phyloP scores from a whole-genome alignment of 352 stramenopile species.

The Hyaloperonospora arabidopsidis region DNA sequence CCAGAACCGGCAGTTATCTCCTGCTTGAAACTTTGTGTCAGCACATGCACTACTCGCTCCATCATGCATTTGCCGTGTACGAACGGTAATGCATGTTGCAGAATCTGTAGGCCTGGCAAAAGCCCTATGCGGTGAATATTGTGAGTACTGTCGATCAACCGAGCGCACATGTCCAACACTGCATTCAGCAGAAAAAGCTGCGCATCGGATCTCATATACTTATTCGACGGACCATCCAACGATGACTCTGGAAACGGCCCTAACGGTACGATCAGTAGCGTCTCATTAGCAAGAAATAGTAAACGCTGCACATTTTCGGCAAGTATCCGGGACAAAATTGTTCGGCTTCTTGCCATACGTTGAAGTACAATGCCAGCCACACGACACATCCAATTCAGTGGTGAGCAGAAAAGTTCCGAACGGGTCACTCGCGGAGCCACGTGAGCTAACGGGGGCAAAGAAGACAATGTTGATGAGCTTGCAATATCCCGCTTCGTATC shows the following conservation, averaged over 20 bases:
- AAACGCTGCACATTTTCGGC: slow-evolving; percentile 77
- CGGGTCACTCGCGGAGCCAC: slow-evolving; percentile 19
- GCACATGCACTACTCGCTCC: slow-evolving; percentile 42
- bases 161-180: slow-evolving; percentile 63
- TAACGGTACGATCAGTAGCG: slow-evolving; percentile 38
- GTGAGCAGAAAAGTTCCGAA: slow-evolving; percentile 36
- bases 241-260: slow-evolving; percentile 2
- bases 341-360: slow-evolving; percentile 64
- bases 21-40: slow-evolving; percentile 70
- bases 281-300: slow-evolving; percentile 59
- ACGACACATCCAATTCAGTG: slow-evolving; percentile 57
- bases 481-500: slow-evolving; percentile 1
- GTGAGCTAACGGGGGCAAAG: slow-evolving; percentile 21
- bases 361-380: slow-evolving; percentile 67
- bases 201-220: slow-evolving; percentile 46
- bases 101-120: slow-evolving; percentile 56
- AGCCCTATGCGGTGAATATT: slow-evolving; percentile 67
- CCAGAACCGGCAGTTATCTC: slow-evolving; percentile 58
- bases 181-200: slow-evolving; percentile 67
- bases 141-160: slow-evolving; percentile 69
- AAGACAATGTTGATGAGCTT: slow-evolving; percentile 10
- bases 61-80: slow-evolving; percentile 34
- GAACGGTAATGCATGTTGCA: slow-evolving; percentile 52
- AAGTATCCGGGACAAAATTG: slow-evolving; percentile 61
- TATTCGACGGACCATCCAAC: slow-evolving; percentile 6